Conservation (phyloP, 1,284 basidiomycete species). For the Boletus smithii region DNA sequence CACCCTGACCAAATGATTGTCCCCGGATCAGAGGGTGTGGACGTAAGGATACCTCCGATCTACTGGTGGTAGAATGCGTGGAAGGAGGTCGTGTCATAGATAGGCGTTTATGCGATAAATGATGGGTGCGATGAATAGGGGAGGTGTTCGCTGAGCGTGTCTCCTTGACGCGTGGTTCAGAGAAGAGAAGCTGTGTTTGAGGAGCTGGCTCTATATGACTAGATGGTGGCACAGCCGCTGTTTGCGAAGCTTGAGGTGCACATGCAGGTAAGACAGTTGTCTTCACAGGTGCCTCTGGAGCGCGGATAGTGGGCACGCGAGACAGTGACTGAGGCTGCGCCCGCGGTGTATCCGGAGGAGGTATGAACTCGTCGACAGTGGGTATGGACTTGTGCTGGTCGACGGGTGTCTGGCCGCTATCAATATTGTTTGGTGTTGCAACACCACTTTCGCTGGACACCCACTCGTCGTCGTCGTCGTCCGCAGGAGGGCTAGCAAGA, state of each 20-base stretch:
- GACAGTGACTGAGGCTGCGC: constrained; percentile 32
- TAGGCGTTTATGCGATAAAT: constrained; percentile 30
- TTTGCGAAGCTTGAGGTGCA: constrained; percentile 21
- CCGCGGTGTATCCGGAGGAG: constrained; percentile 31
- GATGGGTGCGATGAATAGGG: constrained; percentile 35
- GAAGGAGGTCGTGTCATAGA: constrained; percentile 60
- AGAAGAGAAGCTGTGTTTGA: constrained; percentile 19
- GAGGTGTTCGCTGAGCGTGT: constrained; percentile 44
- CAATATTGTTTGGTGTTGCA: constrained; percentile 55
- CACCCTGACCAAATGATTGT: constrained; percentile 52
- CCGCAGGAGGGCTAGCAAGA: constrained; percentile 48
- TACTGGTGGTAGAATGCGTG: constrained; percentile 49
- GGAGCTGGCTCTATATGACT: constrained; percentile 12
- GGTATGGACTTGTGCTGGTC: constrained; percentile 24
- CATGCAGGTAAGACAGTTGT: constrained; percentile 24
- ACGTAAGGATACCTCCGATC: constrained; percentile 43
- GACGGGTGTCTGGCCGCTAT: constrained; percentile 38
- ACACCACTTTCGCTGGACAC: constrained; percentile 72
- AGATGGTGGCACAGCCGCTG: constrained; percentile 13
- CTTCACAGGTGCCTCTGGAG: constrained; percentile 28
- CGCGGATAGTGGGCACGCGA: constrained; percentile 34
- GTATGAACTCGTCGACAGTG: constrained; percentile 18
- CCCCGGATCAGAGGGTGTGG: constrained; percentile 75
- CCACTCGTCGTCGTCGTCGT: constrained; percentile 70
- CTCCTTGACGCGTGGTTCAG: constrained; percentile 26